Base-by-base conservation (phyloP, 2,329 filamentous ascomycete species). In the Lasiodiplodia hormozganensis region DNA sequence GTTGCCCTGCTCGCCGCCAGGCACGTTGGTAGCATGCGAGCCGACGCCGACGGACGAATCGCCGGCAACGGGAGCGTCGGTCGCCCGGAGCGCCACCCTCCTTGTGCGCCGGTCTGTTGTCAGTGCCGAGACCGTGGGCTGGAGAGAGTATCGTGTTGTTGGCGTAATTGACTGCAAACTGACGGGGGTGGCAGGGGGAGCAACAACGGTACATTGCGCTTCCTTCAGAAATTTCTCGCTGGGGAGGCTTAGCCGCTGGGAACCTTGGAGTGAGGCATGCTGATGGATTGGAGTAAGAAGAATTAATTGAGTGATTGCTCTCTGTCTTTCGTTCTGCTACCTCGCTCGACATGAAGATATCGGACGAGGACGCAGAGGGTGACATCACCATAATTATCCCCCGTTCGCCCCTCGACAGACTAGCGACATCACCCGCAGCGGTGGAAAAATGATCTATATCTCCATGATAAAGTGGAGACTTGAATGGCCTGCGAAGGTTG, bases 181-280 rank as follows among this genome's bases (percentile, higher is more conserved):
- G 6, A 23, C 25, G 52, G 1, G 38, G 4, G 38, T 23, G 31
- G 8, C 4, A 8, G 2, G n/a, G 12, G 21, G 53, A n/a, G 21
- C 10, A 28, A 12, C n/a, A 16, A 31, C 56, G 34, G 34, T 43
- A 58, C 56, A 43, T 16, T 60, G 36, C 12, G 56, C 56, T 10
- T 65, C 25, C 38, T 65, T 65, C 11, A 65, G 51, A 51, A 54
- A 65, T 49, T 65, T 65, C 7, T 65, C 62, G 62, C 62, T 65
- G 5, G 28, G 21, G 62, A 34, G 10, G 3, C 34, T 14, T 65
- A 51, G 21, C 51, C 62, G 21, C 62, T 34, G 21, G 51, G 62
- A 21, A 34, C 40, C 38, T 65, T 65, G 62, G 62, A 54, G 49
- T 65, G 62, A 56, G 62, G 62, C 62, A 54, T 54, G n/a, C 16